phyloP scores from a whole-genome alignment of 345 rosid genomes.

The Dipteronia dyeriana region DNA sequence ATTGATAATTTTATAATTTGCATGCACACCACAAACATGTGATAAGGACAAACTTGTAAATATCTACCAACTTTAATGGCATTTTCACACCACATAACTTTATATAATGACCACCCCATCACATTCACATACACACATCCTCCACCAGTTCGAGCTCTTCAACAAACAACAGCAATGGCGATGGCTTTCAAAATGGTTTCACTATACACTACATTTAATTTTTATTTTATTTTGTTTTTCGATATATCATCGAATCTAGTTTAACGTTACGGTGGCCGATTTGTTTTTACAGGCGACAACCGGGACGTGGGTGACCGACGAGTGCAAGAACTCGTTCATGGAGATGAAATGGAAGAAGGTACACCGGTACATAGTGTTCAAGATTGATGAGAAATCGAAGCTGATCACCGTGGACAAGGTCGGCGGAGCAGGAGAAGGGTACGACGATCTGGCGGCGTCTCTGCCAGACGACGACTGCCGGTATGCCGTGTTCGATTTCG shows the following conservation, averaged over 20 bases:
- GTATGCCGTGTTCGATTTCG: slow-evolving; percentile 91
- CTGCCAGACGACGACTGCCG: slow-evolving; percentile 87
- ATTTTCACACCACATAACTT: slow-evolving; percentile 21
- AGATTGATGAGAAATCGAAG: slow-evolving; percentile 90
- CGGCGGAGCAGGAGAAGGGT: slow-evolving; percentile 83
- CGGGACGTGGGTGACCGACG: slow-evolving; percentile 89
- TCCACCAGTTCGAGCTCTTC: neutral
- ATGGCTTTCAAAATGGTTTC: slow-evolving; percentile 98
- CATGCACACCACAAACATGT: neutral
- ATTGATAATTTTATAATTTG: neutral
- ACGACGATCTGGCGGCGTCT: slow-evolving; percentile 71
- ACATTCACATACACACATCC: neutral
- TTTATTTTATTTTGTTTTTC: neutral
- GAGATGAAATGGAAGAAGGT: slow-evolving; percentile 97
- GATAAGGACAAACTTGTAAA: slow-evolving; percentile 29
- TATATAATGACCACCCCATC: slow-evolving; percentile 41
- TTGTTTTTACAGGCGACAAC: slow-evolving; percentile 68
- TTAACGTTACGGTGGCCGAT: no score
- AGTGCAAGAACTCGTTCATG: slow-evolving; percentile 87
- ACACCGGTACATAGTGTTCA: slow-evolving; percentile 80
- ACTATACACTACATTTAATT: neutral
- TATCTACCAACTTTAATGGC: slow-evolving; percentile 33
- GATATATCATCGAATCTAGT: no score
- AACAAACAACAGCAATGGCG: slow-evolving; percentile 61
- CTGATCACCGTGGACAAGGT: slow-evolving; percentile 87